phyloP scores from a whole-genome alignment of 2,329 filamentous ascomycete genomes.

The Cercospora sp. region DNA sequence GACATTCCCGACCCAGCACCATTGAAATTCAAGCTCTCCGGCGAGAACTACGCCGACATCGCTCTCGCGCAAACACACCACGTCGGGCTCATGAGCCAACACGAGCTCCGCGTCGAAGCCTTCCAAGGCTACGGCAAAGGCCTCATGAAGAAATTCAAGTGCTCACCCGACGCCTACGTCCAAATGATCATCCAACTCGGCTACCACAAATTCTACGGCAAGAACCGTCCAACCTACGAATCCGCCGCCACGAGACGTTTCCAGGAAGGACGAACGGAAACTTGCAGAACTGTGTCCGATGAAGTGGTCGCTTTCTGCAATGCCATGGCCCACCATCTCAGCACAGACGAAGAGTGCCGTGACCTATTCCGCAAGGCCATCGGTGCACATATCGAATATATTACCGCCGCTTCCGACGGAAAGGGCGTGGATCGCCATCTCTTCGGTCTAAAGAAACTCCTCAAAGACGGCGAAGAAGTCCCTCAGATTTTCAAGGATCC shows the following conservation, averaged over 20 bases:
- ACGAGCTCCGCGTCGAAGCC: slow-evolving; percentile 89
- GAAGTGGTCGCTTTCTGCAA: slow-evolving; percentile 88
- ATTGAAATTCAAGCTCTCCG: slow-evolving; percentile 75
- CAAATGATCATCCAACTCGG: slow-evolving; percentile 98
- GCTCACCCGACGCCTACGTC: slow-evolving; percentile 94
- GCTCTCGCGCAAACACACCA: slow-evolving; percentile 78
- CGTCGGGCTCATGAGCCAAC: slow-evolving; percentile 73
- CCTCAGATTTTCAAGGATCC: slow-evolving; percentile 86
- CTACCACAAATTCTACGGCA: slow-evolving; percentile 98
- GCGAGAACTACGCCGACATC: slow-evolving; percentile 74
- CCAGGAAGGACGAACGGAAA: slow-evolving; percentile 95
- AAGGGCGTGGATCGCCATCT: slow-evolving; percentile 94
- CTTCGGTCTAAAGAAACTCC: slow-evolving; percentile 92
- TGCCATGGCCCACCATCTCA: slow-evolving; percentile 71
- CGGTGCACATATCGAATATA: slow-evolving; percentile 84
- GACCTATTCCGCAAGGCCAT: slow-evolving; percentile 80
- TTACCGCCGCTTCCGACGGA: slow-evolving; percentile 81
- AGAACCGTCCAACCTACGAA: slow-evolving; percentile 96
- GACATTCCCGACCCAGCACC: slow-evolving; percentile 77
- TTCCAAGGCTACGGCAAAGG: slow-evolving; percentile 98
- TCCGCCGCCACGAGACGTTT: slow-evolving; percentile 92
- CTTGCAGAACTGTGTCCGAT: slow-evolving; percentile 87
- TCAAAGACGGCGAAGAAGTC: slow-evolving; percentile 76
- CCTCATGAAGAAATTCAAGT: slow-evolving; percentile 99
- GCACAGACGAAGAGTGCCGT: slow-evolving; percentile 64